Evolutionary conservation across 1,284 basidiomycete species (phyloP).

Genomic region (Agaricales sp.): DNA sequence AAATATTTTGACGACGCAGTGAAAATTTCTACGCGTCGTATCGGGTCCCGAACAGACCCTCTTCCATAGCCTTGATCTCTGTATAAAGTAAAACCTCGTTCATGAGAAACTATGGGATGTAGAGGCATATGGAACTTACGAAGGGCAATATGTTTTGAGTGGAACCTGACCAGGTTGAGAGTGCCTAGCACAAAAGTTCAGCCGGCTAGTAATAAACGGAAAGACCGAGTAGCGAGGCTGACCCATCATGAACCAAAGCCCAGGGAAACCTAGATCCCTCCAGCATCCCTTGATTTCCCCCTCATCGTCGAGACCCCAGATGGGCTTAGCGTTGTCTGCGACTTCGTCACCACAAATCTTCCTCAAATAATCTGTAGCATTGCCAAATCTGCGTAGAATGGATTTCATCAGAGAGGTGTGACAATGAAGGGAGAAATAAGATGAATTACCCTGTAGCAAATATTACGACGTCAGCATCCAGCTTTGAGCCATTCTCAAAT

Average conservation of each 20-base stretch:
- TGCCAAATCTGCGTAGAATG: slow-evolving; percentile 26
- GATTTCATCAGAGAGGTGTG: too few species aligned
- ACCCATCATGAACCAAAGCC: slow-evolving; percentile 51
- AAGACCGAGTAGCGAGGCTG: slow-evolving; percentile 10
- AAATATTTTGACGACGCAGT: too few species aligned
- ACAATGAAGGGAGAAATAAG: background rate
- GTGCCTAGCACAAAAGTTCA: slow-evolving; percentile 31
- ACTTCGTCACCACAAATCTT: slow-evolving; percentile 34
- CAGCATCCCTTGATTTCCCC: slow-evolving; percentile 39
- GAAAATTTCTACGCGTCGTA: too few species aligned
- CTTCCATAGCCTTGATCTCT: slow-evolving; percentile 54
- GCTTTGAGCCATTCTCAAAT: slow-evolving; percentile 55
- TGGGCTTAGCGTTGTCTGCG: slow-evolving; percentile 28
- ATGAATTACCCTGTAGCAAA: slow-evolving; percentile 48
- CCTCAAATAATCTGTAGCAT: slow-evolving; percentile 25
- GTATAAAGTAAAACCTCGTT: slow-evolving; percentile 4
- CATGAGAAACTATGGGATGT: too few species aligned
- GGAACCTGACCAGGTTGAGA: slow-evolving; percentile 41
- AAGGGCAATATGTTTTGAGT: slow-evolving; percentile 50
- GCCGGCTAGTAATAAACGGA: background rate
- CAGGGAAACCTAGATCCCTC: slow-evolving; percentile 37
- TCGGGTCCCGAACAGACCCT: slow-evolving; percentile 36
- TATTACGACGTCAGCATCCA: slow-evolving; percentile 60
- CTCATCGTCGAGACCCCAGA: slow-evolving; percentile 45
- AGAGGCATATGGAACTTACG: too few species aligned